Conservation (phyloP, 768 basidiomycete genomes). For the Auriscalpium microsporum region DNA sequence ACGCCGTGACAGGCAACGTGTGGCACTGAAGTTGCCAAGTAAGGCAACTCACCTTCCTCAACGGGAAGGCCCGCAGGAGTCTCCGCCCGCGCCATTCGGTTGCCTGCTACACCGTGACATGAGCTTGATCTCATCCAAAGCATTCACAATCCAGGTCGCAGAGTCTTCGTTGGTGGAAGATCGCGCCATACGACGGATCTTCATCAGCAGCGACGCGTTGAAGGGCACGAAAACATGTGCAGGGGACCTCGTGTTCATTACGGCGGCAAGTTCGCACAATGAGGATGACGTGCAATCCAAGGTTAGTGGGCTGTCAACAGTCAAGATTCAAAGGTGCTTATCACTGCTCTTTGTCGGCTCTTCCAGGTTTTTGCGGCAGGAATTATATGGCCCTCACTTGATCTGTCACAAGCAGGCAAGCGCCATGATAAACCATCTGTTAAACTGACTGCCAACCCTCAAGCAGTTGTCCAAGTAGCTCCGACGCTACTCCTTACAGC, state of each 20-base stretch:
- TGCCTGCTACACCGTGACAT: no score
- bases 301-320: slow-evolving; percentile 11
- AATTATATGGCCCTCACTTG: slow-evolving; percentile 67
- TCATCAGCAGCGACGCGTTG: slow-evolving; percentile 53
- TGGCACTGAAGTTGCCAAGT: no score
- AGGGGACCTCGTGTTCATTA: slow-evolving; percentile 60
- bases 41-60: no score
- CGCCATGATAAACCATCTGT: slow-evolving; percentile 9
- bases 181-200: slow-evolving; percentile 54
- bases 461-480: slow-evolving; percentile 47
- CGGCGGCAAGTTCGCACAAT: slow-evolving; percentile 18
- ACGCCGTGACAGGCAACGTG: no score
- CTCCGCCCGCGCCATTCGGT: no score
- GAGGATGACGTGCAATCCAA: slow-evolving; percentile 5
- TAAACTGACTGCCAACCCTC: not conserved
- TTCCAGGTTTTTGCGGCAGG: slow-evolving; percentile 36
- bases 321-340: slow-evolving; percentile 32
- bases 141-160: slow-evolving; percentile 2
- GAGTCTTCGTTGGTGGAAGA: not conserved
- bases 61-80: no score
- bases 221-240: slow-evolving; percentile 55
- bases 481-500: slow-evolving; percentile 55
- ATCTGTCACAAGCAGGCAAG: slow-evolving; percentile 51
- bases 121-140: not conserved
- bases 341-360: no score